These are phyloP conservation scores for Aspergillus carbonarius DNA, from an alignment of 2,329 filamentous ascomycete genomes.

Conservation along the genomic window DNA sequence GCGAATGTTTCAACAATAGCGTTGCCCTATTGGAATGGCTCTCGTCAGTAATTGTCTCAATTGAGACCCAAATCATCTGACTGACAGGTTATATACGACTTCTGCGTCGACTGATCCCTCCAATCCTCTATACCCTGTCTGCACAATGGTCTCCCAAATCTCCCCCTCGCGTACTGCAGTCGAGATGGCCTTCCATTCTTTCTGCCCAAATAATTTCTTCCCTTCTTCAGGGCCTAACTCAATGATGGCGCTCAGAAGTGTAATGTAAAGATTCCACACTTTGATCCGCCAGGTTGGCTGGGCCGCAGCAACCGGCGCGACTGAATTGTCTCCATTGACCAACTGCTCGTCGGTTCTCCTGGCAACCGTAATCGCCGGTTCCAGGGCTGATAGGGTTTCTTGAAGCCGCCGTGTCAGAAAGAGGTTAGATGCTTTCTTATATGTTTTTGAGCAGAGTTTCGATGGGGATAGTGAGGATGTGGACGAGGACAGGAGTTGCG, in stretches of 20 bases:
- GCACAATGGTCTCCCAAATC: conserved; percentile 92
- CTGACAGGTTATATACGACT: conserved; percentile 65
- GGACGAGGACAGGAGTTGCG: conserved; percentile 62
- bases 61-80: conserved; percentile 18
- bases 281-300: conserved; percentile 84
- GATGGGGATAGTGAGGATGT: conserved; percentile 66
- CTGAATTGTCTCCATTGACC: conserved; percentile 49
- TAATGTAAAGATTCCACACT: conserved; percentile 96
- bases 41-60: background rate
- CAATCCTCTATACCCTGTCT: conserved; percentile 79
- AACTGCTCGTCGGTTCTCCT: conserved; percentile 35
- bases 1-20: conserved; percentile 84
- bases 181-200: conserved; percentile 80
- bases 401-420: conserved; percentile 92
- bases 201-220: conserved; percentile 79
- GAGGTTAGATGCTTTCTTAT: conserved; percentile 89
- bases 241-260: conserved; percentile 84
- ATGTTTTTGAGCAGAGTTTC: conserved; percentile 73
- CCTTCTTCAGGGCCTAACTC: conserved; percentile 89
- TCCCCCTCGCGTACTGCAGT: conserved; percentile 82
- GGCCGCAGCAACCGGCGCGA: conserved; percentile 71
- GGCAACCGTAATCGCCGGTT: conserved; percentile 72
- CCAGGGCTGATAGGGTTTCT: conserved; percentile 81
- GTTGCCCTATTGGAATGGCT: conserved; percentile 64
- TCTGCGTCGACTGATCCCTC: conserved; percentile 93